These are phyloP conservation scores for Phytophthora tentaculata DNA, from an alignment of 352 stramenopile species.

Conservation along the genomic window DNA sequence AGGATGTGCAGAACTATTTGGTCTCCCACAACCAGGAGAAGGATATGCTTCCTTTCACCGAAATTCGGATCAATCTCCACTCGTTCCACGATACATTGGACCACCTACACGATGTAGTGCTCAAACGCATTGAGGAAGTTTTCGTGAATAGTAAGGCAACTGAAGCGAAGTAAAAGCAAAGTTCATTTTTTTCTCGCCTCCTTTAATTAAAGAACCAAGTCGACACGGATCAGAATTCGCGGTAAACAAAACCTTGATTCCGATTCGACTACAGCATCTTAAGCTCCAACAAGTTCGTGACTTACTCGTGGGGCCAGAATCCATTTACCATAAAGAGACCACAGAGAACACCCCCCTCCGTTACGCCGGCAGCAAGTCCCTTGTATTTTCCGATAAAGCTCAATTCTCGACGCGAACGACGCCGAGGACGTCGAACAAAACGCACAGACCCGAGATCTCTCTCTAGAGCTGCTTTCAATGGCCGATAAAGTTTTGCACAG, in stretches of 20 bases:
- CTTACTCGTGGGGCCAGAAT: conserved; percentile 18
- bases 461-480: conserved; percentile 14
- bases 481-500: conserved; percentile 17
- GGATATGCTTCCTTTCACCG: conserved; percentile 67
- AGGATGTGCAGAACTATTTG: conserved; percentile 82
- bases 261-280: no score
- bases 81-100: conserved; percentile 89
- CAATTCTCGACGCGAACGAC: conserved; percentile 13
- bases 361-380: conserved; percentile 24
- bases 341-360: conserved; percentile 21
- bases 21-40: conserved; percentile 50
- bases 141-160: conserved; percentile 39
- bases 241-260: no score
- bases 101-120: conserved; percentile 84
- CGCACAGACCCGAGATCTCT: conserved; percentile 14
- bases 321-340: conserved; percentile 25
- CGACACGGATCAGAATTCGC: no score
- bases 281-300: no score
- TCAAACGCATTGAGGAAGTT: conserved; percentile 84
- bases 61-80: conserved; percentile 84
- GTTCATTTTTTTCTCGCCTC: neutral
- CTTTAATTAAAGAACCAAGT: no score
- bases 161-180: neutral
- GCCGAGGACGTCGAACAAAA: conserved; percentile 21
- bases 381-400: conserved; percentile 11